phyloP scores from a whole-genome alignment of 345 rosid genomes.

The thale cress (Arabidopsis thaliana) region DNA sequence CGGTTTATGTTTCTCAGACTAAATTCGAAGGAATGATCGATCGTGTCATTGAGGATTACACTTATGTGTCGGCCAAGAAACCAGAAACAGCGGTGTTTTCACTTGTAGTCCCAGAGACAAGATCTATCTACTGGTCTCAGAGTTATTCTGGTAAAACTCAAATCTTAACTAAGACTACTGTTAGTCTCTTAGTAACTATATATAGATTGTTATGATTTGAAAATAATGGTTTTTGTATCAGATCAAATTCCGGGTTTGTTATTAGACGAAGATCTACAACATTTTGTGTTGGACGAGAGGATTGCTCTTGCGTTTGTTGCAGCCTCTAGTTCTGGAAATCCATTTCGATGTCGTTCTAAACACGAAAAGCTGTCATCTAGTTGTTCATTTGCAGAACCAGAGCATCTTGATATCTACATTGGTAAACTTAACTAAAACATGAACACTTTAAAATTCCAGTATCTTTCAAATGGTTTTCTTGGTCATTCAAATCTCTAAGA shows the following conservation, averaged over 20 bases:
- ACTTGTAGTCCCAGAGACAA: constrained; percentile 72
- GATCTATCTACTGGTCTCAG: constrained; percentile 77
- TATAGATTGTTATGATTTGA: neutral
- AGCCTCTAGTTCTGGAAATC: constrained; percentile 74
- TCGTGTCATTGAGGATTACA: constrained; percentile 46
- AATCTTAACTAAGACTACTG: neutral
- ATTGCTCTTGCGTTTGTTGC: constrained; percentile 75
- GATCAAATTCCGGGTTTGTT: constrained; percentile 51
- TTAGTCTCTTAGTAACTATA: neutral
- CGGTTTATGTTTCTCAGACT: constrained; percentile 69
- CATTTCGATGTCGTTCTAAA: constrained; percentile 59
- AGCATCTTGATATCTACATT: constrained; percentile 52
- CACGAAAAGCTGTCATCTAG: constrained; percentile 64
- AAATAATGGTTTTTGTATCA: constrained; percentile 40
- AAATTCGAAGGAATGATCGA: constrained; percentile 61
- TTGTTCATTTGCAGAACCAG: constrained; percentile 66
- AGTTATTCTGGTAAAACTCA: constrained; percentile 64
- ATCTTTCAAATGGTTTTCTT: neutral
- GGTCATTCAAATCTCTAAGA: neutral
- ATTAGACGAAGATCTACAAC: constrained; percentile 65
- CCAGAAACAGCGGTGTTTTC: constrained; percentile 63
- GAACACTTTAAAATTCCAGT: neutral
- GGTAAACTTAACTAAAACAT: constrained; percentile 43
- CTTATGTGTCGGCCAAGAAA: constrained; percentile 63
- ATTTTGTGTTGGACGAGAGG: constrained; percentile 72